phyloP scores from a whole-genome alignment of 257 asterid genomes.

The Eustoma russellianum region DNA sequence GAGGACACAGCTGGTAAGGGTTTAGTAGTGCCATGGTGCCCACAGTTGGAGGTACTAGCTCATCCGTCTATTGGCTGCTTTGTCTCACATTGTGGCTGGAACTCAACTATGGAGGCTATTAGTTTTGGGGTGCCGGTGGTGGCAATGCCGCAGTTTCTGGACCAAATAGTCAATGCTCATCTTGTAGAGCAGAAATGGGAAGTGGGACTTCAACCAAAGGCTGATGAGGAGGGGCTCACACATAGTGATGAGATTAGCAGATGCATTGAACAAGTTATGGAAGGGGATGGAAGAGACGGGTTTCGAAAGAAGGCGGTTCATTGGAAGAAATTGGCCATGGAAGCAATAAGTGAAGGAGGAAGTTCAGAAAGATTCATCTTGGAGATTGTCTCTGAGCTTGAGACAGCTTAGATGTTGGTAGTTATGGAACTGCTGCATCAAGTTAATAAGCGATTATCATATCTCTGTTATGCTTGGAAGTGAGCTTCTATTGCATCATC shows the following conservation, averaged over 20 bases:
- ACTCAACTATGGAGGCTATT: conserved; percentile 42
- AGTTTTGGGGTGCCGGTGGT: conserved; percentile 42
- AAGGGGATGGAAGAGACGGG: conserved; percentile 25
- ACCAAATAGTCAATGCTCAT: conserved; percentile 47
- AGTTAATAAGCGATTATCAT: too few species aligned
- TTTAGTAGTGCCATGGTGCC: conserved; percentile 41
- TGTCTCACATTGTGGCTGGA: conserved; percentile 56
- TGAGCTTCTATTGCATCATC: too few species aligned
- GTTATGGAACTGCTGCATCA: too few species aligned
- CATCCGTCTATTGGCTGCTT: conserved; percentile 43
- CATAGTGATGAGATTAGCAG: conserved; percentile 25
- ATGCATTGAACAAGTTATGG: conserved; percentile 30
- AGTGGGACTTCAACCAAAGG: conserved; percentile 29
- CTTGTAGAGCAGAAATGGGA: conserved; percentile 42
- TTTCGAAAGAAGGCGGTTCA: conserved; percentile 19
- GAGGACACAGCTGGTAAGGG: conserved; percentile 26
- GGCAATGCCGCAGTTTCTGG: conserved; percentile 50
- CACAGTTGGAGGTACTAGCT: conserved; percentile 40
- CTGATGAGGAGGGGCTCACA: conserved; percentile 19
- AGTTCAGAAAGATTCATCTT: conserved; percentile 37
- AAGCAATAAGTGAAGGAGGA: conserved; percentile 40
- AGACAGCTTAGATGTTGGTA: neutral
- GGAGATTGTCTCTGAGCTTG: conserved; percentile 24
- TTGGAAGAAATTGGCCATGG: conserved; percentile 34
- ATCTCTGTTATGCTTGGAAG: too few species aligned